Percentiles rank a stretch among this genome's conserved stretches.
phyloP scores from a whole-genome alignment of 169 alveolate genomes.

The Cyclospora cayetanensis region DNA sequence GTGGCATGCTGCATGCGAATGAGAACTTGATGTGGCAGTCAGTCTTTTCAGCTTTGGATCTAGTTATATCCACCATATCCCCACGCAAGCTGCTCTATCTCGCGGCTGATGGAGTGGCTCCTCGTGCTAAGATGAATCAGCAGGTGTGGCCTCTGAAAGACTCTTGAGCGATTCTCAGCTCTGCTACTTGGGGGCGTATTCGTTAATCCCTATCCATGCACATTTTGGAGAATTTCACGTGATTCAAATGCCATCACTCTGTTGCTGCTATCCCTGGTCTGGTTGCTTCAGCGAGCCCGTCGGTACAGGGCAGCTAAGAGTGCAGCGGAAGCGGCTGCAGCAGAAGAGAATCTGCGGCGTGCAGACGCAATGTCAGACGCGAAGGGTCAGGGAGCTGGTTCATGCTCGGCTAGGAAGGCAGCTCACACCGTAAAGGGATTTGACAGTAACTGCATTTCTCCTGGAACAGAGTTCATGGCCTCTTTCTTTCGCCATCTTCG shows the following conservation, averaged over 20 bases:
- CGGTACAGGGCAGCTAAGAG: conserved; percentile 74
- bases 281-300: conserved; percentile 65
- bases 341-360: conserved; percentile 27
- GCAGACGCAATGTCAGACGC: not conserved
- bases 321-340: conserved; percentile 52
- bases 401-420: not conserved
- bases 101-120: conserved; percentile 98
- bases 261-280: not conserved
- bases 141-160: conserved; percentile 76
- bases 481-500: conserved; percentile 84
- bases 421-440: conserved; percentile 75
- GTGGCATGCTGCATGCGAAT: conserved; percentile 44
- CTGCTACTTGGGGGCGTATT: not conserved
- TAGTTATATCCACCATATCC: conserved; percentile 91
- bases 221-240: too few relatives aligned
- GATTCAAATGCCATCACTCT: not conserved
- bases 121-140: conserved; percentile 99
- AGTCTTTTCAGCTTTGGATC: conserved; percentile 62
- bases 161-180: not conserved
- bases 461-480: conserved; percentile 99
- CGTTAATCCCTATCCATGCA: too few relatives aligned
- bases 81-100: conserved; percentile 93
- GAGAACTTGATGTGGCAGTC: conserved; percentile 68
- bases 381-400: conserved; percentile 16
- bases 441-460: conserved; percentile 99